Evolutionary conservation across 2,329 filamentous ascomycete species (phyloP), one percentile per base, ranked within the genome.

Genomic region (Tolypocladium ophioglossoides): DNA sequence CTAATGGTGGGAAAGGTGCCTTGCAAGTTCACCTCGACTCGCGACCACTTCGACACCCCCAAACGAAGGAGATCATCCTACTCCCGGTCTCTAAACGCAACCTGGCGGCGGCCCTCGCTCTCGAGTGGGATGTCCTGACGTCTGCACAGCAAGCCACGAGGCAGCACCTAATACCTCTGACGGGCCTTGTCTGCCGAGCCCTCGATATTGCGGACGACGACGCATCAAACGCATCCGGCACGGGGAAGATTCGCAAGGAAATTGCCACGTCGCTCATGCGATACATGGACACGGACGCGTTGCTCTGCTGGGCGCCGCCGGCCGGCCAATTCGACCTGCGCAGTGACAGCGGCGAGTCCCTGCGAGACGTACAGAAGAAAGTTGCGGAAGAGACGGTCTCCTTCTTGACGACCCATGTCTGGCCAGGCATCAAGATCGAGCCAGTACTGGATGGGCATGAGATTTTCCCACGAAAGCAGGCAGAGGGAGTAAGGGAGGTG

Each of bases 51-150:
- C 85, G 91, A 57, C 90, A 88, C 52, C 87, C 86, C 0, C 78
- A 81, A 56, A 84, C 84, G 52, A 90, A 91, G 66, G 67, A 80
- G 41, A 76, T 89, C 58, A 76, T 99, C 62, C 81, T 78, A 2
- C 64, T 97, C 32, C 91, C 94, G 0, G 63, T 74, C 2, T 80
- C 78, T 54, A 97, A 96, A 73, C 84, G 84, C 35, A 81, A 90
- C 64, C 85, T 97, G 40, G 92, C 92, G 27, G 79, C 85, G 47
- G 89, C 89, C 54, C 84, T 99, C 58, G 94, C 92, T 3, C 74
- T 95, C 47, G 94, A 99, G 75, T 99, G 94, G 94, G 91, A 96
- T 68, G 77, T 86, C 50, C 79, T 99, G 57, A 79, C 85, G 27
- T 88, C 87, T 16, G 84, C 87, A 3, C 86, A 91, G 66, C 89